phyloP scores from a whole-genome alignment of 140 eudicot species.

The Bidens hawaiensis region DNA sequence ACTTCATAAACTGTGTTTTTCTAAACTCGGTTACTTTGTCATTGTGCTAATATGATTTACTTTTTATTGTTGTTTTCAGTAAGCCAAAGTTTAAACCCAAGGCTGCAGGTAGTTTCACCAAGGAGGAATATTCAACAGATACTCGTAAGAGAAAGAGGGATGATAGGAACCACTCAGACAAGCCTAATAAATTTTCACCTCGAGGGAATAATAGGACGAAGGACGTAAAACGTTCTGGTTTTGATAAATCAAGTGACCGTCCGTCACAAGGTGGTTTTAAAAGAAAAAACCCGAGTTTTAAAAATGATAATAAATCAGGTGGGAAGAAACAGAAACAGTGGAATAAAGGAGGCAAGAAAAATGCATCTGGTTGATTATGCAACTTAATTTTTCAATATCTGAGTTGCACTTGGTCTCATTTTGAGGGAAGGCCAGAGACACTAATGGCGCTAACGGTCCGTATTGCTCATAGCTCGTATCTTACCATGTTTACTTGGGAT shows the following conservation, averaged over 20 bases:
- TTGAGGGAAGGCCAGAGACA: slow-evolving; percentile 10
- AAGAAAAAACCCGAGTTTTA: slow-evolving; percentile 25
- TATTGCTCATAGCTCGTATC: background rate
- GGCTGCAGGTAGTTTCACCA: slow-evolving; percentile 28
- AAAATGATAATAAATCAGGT: slow-evolving; percentile 14
- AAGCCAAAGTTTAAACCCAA: slow-evolving; percentile 37
- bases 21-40: background rate
- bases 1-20: background rate
- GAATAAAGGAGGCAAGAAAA: slow-evolving; percentile 23
- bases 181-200: slow-evolving; percentile 23
- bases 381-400: background rate
- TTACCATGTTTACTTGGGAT: background rate
- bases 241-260: slow-evolving; percentile 1
- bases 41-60: slow-evolving; percentile 12
- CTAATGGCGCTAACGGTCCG: background rate
- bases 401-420: background rate
- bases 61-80: slow-evolving; percentile 26
- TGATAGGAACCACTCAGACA: slow-evolving; percentile 19
- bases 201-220: slow-evolving; percentile 17
- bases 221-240: slow-evolving; percentile 22
- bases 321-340: slow-evolving; percentile 26
- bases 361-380: slow-evolving; percentile 17
- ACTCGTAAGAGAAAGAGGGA: slow-evolving; percentile 41
- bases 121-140: slow-evolving; percentile 26
- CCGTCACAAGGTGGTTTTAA: slow-evolving; percentile 19